These are phyloP conservation scores for Calonectria fujianensis DNA, from an alignment of 2,329 filamentous ascomycete species.

Conservation along the genomic window DNA sequence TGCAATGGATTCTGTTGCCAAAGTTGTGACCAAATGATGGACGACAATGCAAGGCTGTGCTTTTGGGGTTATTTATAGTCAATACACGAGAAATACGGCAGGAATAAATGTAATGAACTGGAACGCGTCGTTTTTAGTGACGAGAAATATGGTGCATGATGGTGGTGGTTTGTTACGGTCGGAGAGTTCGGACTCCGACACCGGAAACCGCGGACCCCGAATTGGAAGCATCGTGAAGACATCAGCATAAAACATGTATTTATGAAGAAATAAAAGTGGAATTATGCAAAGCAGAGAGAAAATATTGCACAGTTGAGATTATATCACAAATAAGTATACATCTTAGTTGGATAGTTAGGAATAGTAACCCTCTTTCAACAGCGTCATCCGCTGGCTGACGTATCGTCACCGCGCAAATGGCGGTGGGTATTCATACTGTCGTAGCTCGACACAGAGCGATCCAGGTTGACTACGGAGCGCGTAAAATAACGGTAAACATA, in stretches of 20 bases:
- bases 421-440: too few species aligned
- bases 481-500: too few species aligned
- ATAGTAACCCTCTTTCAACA: too few species aligned
- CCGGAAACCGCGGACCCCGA: neutral
- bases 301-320: too few species aligned
- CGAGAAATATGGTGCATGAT: neutral
- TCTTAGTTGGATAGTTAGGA: too few species aligned
- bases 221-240: too few species aligned
- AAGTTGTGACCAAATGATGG: neutral
- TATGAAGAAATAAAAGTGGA: neutral
- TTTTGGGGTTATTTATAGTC: neutral
- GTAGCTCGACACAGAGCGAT: too few species aligned
- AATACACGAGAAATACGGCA: neutral
- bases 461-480: too few species aligned
- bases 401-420: too few species aligned
- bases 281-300: neutral
- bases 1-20: conserved; percentile 7
- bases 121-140: neutral
- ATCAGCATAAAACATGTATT: neutral
- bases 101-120: neutral
- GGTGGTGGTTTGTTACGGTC: neutral
- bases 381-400: too few species aligned
- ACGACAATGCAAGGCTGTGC: neutral
- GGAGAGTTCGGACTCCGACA: neutral
- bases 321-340: too few species aligned